Evolutionary conservation across 2,329 filamentous ascomycete genomes (phyloP), one percentile per base, ranked within the genome.

Genomic region (Fusarium acutatum): DNA sequence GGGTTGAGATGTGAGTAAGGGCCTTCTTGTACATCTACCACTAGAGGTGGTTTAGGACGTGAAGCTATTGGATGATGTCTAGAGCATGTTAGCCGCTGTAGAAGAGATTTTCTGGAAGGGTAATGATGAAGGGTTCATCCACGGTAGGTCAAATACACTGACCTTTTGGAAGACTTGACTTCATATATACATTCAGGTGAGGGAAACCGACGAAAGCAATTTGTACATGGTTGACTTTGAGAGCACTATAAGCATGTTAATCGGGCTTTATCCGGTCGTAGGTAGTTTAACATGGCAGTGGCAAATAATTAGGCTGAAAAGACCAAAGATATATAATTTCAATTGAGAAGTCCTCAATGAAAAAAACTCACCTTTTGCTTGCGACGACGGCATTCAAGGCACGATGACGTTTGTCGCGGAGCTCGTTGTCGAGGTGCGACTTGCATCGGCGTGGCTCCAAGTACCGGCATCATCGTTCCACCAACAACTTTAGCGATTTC

Each of bases 221-320:
- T 88, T 47, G 84, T 84, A 79, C 87, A 89, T 20, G 87, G 87
- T 35, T 87, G 86, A 32, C 84, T 83, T 73, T 88, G 86, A 72
- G 88, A 87, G 76, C 87, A 89, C 87, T 89, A 34, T 7, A n/a
- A 66, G 38, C 18, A 74, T 56, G 26, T 56, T 56, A 56, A 37
- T 32, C 22, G 37, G 37, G 26, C 24, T 30, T 43, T 15, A 24
- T 24, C 22, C 17, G 17, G 22, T 10, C 9, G 17, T 15, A 49
- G 26, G 20, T 37, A 22, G 18, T 6, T n/a, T 13, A 32, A 32
- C 9, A n/a, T n/a, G 12, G 24, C 3, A 20, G 40, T 22, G n/a
- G 37, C 28, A 26, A 34, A 50, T 10, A 58, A 37, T 20, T 30
- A 30, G 56, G 32, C 24, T 50, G 32, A 37, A 50, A 5, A 22